Conservation (phyloP, 2,329 filamentous ascomycete species). For the Fusarium sp. region DNA sequence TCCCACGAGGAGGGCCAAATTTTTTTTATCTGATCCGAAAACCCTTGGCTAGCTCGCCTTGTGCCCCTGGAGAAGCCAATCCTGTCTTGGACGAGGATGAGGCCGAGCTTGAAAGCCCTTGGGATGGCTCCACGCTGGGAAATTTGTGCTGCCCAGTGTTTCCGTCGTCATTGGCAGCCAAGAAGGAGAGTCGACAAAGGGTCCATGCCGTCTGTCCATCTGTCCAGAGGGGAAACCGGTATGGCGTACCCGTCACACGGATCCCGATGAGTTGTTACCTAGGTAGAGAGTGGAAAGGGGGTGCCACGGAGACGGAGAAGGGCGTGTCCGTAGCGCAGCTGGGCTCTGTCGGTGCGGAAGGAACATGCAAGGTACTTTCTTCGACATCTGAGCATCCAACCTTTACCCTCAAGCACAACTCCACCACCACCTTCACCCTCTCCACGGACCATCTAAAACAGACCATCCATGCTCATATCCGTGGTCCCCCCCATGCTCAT, state of each 20-base stretch:
- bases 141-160: neutral
- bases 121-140: neutral
- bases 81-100: neutral
- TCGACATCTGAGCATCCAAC: neutral
- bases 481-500: neutral
- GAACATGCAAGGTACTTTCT: constrained; percentile 3
- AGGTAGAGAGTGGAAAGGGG: neutral
- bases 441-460: constrained; percentile 3
- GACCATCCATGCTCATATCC: neutral
- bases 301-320: neutral
- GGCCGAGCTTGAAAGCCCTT: neutral
- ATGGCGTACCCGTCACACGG: neutral
- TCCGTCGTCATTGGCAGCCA: neutral
- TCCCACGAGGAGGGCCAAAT: constrained; percentile 16
- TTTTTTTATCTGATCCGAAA: constrained; percentile 52
- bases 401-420: neutral
- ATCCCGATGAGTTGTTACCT: neutral
- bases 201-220: neutral
- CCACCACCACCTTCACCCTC: neutral
- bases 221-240: neutral
- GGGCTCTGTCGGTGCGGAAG: neutral
- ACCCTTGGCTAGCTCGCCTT: constrained; percentile 23
- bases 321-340: neutral
- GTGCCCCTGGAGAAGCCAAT: constrained; percentile 10
- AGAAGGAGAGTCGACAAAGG: neutral